Base-by-base conservation (phyloP, 2,329 filamentous ascomycete species). In the Exophiala sp. region DNA sequence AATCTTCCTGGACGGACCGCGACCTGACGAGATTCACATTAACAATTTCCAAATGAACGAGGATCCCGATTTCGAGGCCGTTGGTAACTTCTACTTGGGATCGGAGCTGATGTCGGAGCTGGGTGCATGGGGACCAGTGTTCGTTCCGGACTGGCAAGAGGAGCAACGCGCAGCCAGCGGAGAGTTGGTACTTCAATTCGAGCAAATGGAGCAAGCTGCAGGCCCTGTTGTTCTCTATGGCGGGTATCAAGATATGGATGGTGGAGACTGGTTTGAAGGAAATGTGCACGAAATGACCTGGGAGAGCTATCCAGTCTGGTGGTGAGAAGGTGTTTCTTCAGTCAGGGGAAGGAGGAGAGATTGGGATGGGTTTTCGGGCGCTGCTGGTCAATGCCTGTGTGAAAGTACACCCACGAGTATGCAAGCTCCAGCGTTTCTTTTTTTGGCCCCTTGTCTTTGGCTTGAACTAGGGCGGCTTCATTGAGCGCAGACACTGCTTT, bases 61-160 rank as follows among this genome's bases (percentile, higher is more conserved):
- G 11, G 55, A 58, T 44, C 44, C 44, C 9, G 42, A 16, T 11
- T 58, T 58, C 27, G 55, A 55, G 24, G 47, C 35, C 2, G 21
- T 11, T 9, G 55, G 52, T 4, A 27, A 41, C 11, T 30, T 48
- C 8, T 53, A 42, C 32, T 23, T 58, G 3, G 49, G 52, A 18
- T 38, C 43, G 4, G 50, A 48, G 22, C 22, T 58, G 40, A 55
- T 53, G 47, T 13, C 32, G 14, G 52, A 56, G 23, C 21, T 58
- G 23, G 55, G 52, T 14, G 37, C 47, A 16, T 53, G 47, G 40
- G 35, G 16, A 16, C 21, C 45, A 11, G n/a, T 22, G 13, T 39
- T 30, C 21, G 45, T 49, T 3, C 54, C 51, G 16, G 44, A 43
- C 13, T 49, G 50, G 48, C 48, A 39, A 35, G 16, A 43, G 16